These are phyloP conservation scores for Corylus americana DNA, from an alignment of 306 rosid genomes.

Conservation along the genomic window DNA sequence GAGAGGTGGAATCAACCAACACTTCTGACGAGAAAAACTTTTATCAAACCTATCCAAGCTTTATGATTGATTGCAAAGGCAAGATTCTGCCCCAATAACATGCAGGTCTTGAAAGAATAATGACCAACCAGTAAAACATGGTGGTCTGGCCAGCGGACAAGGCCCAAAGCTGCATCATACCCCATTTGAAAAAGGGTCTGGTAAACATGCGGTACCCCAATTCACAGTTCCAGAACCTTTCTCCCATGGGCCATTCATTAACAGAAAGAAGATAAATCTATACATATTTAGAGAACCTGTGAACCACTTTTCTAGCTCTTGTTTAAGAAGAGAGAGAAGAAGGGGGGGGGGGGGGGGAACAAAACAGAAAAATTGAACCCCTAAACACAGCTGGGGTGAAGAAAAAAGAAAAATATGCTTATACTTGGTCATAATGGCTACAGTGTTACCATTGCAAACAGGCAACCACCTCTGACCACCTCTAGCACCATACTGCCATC, in stretches of 20 bases:
- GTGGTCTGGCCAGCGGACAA: background rate
- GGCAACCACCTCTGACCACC: background rate
- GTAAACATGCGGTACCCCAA: background rate
- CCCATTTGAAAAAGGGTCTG: background rate
- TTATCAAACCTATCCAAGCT: background rate
- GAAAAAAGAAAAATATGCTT: background rate
- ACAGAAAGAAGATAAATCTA: background rate
- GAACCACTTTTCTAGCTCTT: background rate
- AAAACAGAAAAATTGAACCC: background rate
- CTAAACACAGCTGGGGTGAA: background rate
- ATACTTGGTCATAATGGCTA: background rate
- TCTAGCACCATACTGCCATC: background rate
- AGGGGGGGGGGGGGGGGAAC: accelerated
- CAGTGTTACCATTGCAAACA: background rate
- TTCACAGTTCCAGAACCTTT: background rate
- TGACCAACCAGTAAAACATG: background rate
- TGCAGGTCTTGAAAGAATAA: background rate
- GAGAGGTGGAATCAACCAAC: background rate
- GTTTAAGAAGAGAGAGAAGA: background rate
- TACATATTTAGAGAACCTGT: background rate
- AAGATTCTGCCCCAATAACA: background rate
- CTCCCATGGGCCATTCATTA: background rate
- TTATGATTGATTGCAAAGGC: background rate
- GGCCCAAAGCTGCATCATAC: background rate
- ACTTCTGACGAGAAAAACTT: background rate